Evolutionary conservation across 305 asterid genomes (phyloP), one percentile per base, ranked within the genome.

Genomic region (Fraxinus albicans): DNA sequence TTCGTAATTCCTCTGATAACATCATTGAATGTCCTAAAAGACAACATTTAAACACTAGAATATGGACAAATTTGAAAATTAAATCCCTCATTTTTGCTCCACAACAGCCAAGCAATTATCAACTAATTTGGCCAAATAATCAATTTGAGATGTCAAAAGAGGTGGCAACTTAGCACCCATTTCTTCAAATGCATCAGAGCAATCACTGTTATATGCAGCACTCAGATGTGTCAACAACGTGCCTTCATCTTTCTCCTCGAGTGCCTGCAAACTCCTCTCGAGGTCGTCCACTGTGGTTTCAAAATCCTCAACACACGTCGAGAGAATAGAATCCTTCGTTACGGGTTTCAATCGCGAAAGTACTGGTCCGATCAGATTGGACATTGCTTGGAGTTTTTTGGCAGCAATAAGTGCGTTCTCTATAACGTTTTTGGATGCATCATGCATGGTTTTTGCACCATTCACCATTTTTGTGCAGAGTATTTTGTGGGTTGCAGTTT

Each of bases 51-150:
- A 50, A 50, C 63, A 25, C 2, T 0, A 63, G 72, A 63, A 63
- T 8, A 63, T 23, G 15, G 9, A 23, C 72, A 23, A 23, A 63
- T 63, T 63, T 25, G 31, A 9, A 63, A 63, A 63, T 1, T 3
- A 8, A 8, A 19, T 8, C 33, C 72, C 13, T 79, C 77, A 84
- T 47, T 38, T 80, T 36, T 86, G 89, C 86, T 58, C 5, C 19
- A 86, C 55, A 65, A 88, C 88, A 35, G 88, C 90, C 81, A 88
- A 76, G 67, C 87, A 83, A 53, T 83, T 88, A 8, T 81, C 86
- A 5, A 88, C 85, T 5, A 38, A 25, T 63, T 35, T 83, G 23
- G 60, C 70, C 84, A 88, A 72, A 40, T 67, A 47, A 67, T 72
- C 81, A 0, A 82, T 25, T 8, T 42, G 77, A 13, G 55, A 81